Evolutionary conservation across 352 stramenopile species (phyloP), one percentile per base, ranked within the genome.

Genomic region (Phytophthora sp.): DNA sequence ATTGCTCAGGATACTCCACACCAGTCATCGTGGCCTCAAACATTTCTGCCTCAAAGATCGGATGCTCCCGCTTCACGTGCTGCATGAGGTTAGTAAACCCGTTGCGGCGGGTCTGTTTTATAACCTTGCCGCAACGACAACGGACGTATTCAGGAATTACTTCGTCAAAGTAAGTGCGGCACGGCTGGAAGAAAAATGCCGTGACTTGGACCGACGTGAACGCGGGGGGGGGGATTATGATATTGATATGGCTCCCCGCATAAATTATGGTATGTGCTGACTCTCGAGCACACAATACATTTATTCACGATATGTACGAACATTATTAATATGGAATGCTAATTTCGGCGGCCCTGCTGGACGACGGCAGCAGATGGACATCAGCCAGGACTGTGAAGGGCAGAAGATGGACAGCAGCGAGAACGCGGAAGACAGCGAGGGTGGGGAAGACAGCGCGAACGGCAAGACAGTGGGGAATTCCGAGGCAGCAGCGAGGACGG

Each of bases 91-190:
- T n/a, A n/a, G n/a, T n/a, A n/a, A n/a, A n/a, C n/a, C n/a, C 26
- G 27, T 42, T 57, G n/a, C 45, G 30, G 21, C 41, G 26, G n/a
- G 39, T 46, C 35, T 57, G 36, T 29, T 58, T 67, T 39, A 38
- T 31, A 18, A 60, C 58, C 59, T 42, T 42, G 41, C 58, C 38
- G 21, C 58, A 66, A 30, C 58, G 39, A 33, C 59, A 67, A 23
- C 59, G 36, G 35, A 61, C 50, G 30, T 60, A 59, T 45, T 67
- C 50, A 15, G 50, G 50, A 29, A 60, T 56, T 16, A 56, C 39
- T 39, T 67, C 50, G 31, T 67, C 41, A 30, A 36, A 50, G 15
- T 47, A 36, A 15, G 55, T 39, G 33, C 33, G 41, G 50, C 59
- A 67, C 31, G 50, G 51, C 15, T 29, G 46, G 26, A 56, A 67